Conservation (phyloP, 1,284 basidiomycete genomes). For the Pseudozyma pruni region DNA sequence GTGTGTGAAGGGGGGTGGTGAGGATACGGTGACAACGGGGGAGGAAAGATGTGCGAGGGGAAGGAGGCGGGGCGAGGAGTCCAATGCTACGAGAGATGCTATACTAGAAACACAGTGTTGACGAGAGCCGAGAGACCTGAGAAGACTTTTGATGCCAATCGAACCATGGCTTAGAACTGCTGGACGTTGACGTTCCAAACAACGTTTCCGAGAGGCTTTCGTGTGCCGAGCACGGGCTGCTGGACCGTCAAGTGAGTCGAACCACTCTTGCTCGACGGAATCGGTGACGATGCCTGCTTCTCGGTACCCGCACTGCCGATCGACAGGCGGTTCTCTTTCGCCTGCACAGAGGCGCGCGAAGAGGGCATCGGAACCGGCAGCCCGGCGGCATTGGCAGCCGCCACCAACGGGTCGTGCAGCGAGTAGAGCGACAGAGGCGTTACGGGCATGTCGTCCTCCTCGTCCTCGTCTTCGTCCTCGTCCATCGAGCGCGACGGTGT, state of each 20-base stretch:
- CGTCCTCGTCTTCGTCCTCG: constrained; percentile 65
- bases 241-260: constrained; percentile 39
- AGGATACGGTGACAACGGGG: constrained; percentile 8
- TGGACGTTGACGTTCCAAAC: constrained; percentile 49
- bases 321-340: constrained; percentile 29
- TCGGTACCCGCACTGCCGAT: constrained; percentile 1
- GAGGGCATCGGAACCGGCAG: constrained; percentile 39
- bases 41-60: neutral
- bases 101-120: constrained; percentile 44
- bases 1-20: constrained; percentile 5
- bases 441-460: constrained; percentile 65
- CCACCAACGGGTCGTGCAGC: constrained; percentile 57
- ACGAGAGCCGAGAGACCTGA: constrained; percentile 14
- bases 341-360: constrained; percentile 33
- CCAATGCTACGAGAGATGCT: constrained; percentile 28
- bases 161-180: constrained; percentile 28
- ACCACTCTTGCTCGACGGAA: constrained; percentile 32
- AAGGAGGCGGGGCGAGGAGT: constrained; percentile 1
- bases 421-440: constrained; percentile 65
- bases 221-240: constrained; percentile 32
- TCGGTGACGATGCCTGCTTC: constrained; percentile 11
- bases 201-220: constrained; percentile 38
- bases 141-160: constrained; percentile 8
- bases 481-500: constrained; percentile 64
- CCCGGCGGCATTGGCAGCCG: constrained; percentile 41